Evolutionary conservation across 352 stramenopile species (phyloP), one percentile per base, ranked within the genome.

Genomic region (Globisporangium apiculatum): DNA sequence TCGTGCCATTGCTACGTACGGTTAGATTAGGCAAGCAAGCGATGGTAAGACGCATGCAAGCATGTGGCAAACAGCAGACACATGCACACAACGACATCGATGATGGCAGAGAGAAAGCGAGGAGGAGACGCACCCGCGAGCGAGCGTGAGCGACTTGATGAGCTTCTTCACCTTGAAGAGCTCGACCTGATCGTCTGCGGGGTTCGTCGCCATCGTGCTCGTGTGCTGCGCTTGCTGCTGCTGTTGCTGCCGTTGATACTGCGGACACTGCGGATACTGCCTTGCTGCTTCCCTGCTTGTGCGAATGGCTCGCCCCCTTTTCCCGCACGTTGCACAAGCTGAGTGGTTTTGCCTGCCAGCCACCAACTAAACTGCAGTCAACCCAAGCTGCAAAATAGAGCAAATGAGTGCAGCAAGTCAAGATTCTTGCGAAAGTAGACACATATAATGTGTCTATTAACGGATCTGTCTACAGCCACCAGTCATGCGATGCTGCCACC

Each of bases 151-250:
- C 61, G 94, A 99, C 76, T 99, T 99, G 75, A 99, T 99, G 40
- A 99, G 90, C 86, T 99, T 99, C 86, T 99, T 99, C 40, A 99
- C 94, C 79, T 99, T 99, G 88, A 98, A 99, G 62, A 99, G 98
- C 77, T 99, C 96, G 58, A 99, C 97, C 76, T 99, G 96, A 52
- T 94, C 86, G 57, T 98, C 91, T 52, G 86, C 77, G 56, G 58
- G 50, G 61, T 65, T 70, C 40, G 66, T 53, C 50, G 51, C 53
- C 18, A 51, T 40, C 11, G 24, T 58, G 43, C 45, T 46, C n/a
- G 8, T 7, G 15, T 40, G 48, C 17, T 18, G 35, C 10, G 54
- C 9, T 48, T 35, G 40, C 42, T 59, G 31, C 43, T 62, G 31
- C 31, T 62, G 24, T 31, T 31, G 24, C 24, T 31, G 24, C 24